Evolutionary conservation across 1,139 yeast species (phyloP).

Genomic region (Yamadazyma aaseri): DNA sequence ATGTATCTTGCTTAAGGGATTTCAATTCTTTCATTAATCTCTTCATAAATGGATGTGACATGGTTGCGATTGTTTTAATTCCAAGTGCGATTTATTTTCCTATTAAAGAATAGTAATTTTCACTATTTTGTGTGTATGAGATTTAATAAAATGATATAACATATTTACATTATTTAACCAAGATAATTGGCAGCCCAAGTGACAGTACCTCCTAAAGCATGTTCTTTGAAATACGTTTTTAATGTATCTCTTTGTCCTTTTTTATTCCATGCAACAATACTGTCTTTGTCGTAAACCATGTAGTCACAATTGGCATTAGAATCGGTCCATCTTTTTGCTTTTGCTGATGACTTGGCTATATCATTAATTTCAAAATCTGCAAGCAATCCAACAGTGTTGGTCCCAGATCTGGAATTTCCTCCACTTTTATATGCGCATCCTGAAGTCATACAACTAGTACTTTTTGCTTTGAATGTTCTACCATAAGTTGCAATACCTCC

Average conservation of each 20-base stretch:
- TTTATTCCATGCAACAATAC: conserved; percentile 20
- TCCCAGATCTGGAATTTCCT: conserved; percentile 6
- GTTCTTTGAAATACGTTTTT: conserved; percentile 11
- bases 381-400: conserved; percentile 14
- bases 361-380: conserved; percentile 15
- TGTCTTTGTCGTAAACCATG: conserved; percentile 15
- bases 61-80: too few relatives aligned
- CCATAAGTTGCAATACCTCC: conserved; percentile 24
- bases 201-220: conserved; percentile 17
- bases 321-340: conserved; percentile 15
- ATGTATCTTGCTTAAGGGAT: conserved; percentile 17
- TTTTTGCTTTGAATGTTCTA: conserved; percentile 10
- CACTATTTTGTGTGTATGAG: too few relatives aligned
- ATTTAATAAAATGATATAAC: too few relatives aligned
- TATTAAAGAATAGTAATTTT: too few relatives aligned
- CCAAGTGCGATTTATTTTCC: too few relatives aligned
- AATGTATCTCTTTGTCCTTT: conserved; percentile 12
- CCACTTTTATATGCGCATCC: conserved; percentile 6
- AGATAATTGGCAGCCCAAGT: conserved; percentile 18
- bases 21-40: conserved; percentile 45
- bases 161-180: too few relatives aligned
- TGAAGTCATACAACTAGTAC: conserved; percentile 7
- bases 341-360: conserved; percentile 7
- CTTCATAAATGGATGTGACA: conserved; percentile 32
- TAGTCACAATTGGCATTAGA: conserved; percentile 16